These are phyloP conservation scores for Fomitopsis betulina DNA, from an alignment of 1,284 basidiomycete species.

Conservation along the genomic window DNA sequence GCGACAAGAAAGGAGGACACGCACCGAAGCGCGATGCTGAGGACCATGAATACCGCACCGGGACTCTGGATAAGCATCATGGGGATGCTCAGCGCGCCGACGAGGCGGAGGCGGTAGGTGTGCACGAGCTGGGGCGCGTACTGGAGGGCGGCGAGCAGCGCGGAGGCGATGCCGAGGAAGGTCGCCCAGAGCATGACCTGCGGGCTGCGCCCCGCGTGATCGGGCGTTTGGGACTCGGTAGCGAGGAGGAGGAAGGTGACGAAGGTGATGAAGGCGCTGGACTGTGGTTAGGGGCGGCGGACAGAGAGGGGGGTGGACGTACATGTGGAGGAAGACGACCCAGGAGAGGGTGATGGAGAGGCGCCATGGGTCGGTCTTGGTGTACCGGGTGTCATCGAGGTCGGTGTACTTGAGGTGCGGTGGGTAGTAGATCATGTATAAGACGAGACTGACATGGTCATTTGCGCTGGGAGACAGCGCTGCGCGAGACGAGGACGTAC, in stretches of 20 bases:
- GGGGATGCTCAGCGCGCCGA: constrained; percentile 88
- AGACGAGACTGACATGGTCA: constrained; percentile 58
- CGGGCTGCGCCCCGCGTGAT: constrained; percentile 33
- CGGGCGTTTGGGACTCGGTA: constrained; percentile 34
- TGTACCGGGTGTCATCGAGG: constrained; percentile 37
- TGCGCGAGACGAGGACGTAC: constrained; percentile 43
- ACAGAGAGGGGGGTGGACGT: constrained; percentile 2
- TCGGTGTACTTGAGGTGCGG: constrained; percentile 69
- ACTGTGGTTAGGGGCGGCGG: constrained; percentile 6
- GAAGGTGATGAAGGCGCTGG: constrained; percentile 48
- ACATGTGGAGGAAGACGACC: constrained; percentile 76
- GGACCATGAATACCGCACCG: constrained; percentile 84
- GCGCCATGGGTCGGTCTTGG: constrained; percentile 67
- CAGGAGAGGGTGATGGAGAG: constrained; percentile 72
- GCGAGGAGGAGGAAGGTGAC: constrained; percentile 55
- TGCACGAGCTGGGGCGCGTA: constrained; percentile 85
- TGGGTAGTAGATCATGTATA: constrained; percentile 94
- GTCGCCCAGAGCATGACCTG: constrained; percentile 71
- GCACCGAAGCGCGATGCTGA: constrained; percentile 75
- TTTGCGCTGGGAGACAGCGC: background rate
- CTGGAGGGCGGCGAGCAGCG: constrained; percentile 75
- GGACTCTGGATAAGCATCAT: constrained; percentile 97
- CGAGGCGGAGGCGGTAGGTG: constrained; percentile 76
- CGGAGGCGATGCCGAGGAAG: constrained; percentile 83
- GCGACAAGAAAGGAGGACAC: constrained; percentile 18